Evolutionary conservation across 495 filamentous ascomycete genomes (phyloP).

Genomic region (Ramalina intermedia): DNA sequence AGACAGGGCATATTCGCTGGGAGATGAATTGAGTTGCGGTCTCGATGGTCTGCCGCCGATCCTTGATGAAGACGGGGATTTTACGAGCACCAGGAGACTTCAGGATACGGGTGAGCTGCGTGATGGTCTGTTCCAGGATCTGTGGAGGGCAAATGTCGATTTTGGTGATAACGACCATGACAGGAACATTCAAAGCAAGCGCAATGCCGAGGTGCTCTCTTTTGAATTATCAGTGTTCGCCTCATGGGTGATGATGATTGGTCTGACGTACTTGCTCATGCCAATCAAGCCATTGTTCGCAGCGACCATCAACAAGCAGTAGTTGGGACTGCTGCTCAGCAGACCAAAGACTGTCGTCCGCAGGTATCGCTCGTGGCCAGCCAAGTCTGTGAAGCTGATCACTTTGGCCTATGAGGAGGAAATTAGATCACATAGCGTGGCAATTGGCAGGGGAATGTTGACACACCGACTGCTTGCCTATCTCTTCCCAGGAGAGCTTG

Average conservation of each 20-base stretch:
- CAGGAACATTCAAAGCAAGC: conserved; percentile 84
- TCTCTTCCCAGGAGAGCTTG: conserved; percentile 93
- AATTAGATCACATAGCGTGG: conserved; percentile 1
- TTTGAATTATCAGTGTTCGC: background rate
- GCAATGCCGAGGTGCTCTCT: conserved; percentile 90
- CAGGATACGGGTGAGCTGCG: conserved; percentile 79
- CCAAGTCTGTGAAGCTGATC: conserved; percentile 90
- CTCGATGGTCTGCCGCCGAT: conserved; percentile 78
- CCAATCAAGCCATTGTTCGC: conserved; percentile 95
- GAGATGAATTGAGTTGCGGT: conserved; percentile 94
- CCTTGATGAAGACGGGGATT: conserved; percentile 95
- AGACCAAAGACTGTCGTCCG: conserved; percentile 95
- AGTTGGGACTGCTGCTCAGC: conserved; percentile 88
- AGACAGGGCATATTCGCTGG: conserved; percentile 90
- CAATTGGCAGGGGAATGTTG: background rate
- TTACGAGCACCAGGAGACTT: conserved; percentile 89
- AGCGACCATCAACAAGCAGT: conserved; percentile 95
- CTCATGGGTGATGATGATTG: background rate
- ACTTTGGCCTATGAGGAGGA: conserved; percentile 50
- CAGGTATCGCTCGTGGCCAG: conserved; percentile 89
- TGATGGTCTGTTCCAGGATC: conserved; percentile 84
- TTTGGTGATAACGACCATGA: conserved; percentile 97
- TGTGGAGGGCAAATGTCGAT: conserved; percentile 97
- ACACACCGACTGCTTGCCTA: conserved; percentile 71
- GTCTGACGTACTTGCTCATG: conserved; percentile 59